Evolutionary conservation across 495 filamentous ascomycete species (phyloP).

Genomic region (Cercophora samala): DNA sequence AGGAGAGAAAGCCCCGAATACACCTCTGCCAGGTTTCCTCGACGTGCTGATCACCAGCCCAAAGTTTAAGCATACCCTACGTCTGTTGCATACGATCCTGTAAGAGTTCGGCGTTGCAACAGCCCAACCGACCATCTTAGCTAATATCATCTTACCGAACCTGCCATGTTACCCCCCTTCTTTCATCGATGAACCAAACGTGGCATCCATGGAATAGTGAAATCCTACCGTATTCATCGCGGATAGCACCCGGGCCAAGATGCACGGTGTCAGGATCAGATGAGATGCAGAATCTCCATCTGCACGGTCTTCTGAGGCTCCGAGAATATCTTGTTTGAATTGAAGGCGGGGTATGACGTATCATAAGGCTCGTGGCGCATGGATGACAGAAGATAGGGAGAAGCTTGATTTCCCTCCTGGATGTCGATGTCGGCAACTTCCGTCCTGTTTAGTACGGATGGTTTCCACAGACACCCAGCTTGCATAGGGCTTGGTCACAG

Average conservation of each 20-base stretch:
- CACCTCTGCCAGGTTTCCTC: not conserved
- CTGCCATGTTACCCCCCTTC: not conserved
- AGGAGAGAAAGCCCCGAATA: not conserved
- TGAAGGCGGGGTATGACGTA: not conserved
- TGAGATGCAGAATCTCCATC: not conserved
- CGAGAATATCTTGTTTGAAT: not conserved
- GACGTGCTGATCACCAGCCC: not conserved
- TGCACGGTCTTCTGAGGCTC: not conserved
- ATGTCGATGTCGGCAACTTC: not conserved
- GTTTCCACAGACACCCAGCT: too few relatives aligned
- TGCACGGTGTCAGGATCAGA: not conserved
- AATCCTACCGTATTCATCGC: not conserved
- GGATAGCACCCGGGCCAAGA: not conserved
- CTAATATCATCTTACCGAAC: slow-evolving; percentile 4
- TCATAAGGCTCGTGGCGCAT: not conserved
- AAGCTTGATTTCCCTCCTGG: not conserved
- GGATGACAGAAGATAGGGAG: not conserved
- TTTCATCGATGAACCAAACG: not conserved
- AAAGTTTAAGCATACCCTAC: not conserved
- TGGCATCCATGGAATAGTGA: not conserved
- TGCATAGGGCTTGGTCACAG: too few relatives aligned
- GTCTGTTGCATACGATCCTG: not conserved
- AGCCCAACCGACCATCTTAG: not conserved
- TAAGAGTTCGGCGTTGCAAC: not conserved
- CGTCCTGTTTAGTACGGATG: not conserved